Base-by-base conservation (phyloP, 1,284 basidiomycete genomes). In the Anthracocystis walkeri region DNA sequence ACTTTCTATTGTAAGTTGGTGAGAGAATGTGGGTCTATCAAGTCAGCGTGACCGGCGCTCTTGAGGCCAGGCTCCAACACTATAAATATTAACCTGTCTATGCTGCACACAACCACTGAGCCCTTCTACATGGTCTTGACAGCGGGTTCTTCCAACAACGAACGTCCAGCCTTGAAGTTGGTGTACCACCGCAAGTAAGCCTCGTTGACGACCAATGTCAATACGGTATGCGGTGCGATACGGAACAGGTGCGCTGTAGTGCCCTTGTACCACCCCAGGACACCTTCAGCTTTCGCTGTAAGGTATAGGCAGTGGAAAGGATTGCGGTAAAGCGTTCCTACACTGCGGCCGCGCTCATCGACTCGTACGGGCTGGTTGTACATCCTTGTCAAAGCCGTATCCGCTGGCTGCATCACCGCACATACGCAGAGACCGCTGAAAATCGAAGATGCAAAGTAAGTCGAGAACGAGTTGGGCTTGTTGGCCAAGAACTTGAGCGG, bases 221-320 rank as follows among this genome's bases (percentile, higher is more conserved):
- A 61, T 33, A 83, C 81, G 2, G 82, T 84, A 63, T 84, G 82
- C 20, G 82, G 82, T 40, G 82, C 81, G 51, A 84, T 83, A 20
- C 82, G 71, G 53, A 82, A 77, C 40, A 84, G 75, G 50, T 84
- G 82, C 2, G 82, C 82, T 7, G 82, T 83, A 27, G 82, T 82
- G 14, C 82, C 82, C 77, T 84, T 84, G 74, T 84, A 84, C 82
- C 81, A 82, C 14, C 93, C 96, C 45, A 90, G 87, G 11, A 95
- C 87, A 42, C 96, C 96, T 87, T 99, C 96, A 0, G 92, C 88
- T 84, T 92, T 92, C 75, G 93, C 89, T 0, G 95, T 99, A 87
- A 97, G 96, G 92, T 93, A 97, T 54, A 99, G 88, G 86, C 95
- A 97, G 82, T 97, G 95, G 79, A 97, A 90, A 2, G 95, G 95